Evolutionary conservation across 2,329 filamentous ascomycete species (phyloP).

Genomic region (Plectosphaerella cucumerina): DNA sequence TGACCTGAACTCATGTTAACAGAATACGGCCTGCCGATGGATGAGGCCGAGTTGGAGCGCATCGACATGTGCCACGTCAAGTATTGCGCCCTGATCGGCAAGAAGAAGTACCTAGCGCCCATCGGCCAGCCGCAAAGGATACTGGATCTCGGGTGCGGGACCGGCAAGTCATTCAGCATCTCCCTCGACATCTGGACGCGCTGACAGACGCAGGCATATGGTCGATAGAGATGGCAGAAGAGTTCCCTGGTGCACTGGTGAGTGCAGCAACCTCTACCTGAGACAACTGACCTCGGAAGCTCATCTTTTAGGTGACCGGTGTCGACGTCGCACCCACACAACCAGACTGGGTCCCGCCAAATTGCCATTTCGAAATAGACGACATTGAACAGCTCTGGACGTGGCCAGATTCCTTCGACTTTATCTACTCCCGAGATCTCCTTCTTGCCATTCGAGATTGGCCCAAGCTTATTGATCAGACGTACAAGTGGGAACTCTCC

Average conservation of each 20-base stretch:
- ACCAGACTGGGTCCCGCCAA: conserved; percentile 30
- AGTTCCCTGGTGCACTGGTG: not conserved
- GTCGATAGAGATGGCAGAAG: conserved; percentile 34
- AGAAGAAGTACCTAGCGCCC: conserved; percentile 18
- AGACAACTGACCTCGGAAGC: too few relatives aligned
- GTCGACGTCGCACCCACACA: conserved; percentile 36
- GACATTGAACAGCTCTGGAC: conserved; percentile 30
- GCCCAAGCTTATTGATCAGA: conserved; percentile 1
- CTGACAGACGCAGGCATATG: conserved; percentile 19
- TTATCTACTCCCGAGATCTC: conserved; percentile 26
- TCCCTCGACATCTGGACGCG: not conserved
- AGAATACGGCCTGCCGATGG: conserved; percentile 37
- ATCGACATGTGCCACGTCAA: conserved; percentile 35
- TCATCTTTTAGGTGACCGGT: conserved; percentile 30
- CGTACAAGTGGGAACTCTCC: not conserved
- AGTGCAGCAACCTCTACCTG: too few relatives aligned
- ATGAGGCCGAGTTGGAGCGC: conserved; percentile 33
- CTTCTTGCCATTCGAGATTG: conserved; percentile 17
- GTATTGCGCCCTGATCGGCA: conserved; percentile 23
- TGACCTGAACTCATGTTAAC: not conserved
- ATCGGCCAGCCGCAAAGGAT: conserved; percentile 19
- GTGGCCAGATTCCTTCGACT: conserved; percentile 31
- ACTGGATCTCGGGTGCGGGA: conserved; percentile 25
- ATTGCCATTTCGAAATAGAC: conserved; percentile 30
- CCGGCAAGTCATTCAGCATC: conserved; percentile 12